phyloP scores from a whole-genome alignment of 2,329 filamentous ascomycete genomes.

The Thielaviopsis ethacetica region DNA sequence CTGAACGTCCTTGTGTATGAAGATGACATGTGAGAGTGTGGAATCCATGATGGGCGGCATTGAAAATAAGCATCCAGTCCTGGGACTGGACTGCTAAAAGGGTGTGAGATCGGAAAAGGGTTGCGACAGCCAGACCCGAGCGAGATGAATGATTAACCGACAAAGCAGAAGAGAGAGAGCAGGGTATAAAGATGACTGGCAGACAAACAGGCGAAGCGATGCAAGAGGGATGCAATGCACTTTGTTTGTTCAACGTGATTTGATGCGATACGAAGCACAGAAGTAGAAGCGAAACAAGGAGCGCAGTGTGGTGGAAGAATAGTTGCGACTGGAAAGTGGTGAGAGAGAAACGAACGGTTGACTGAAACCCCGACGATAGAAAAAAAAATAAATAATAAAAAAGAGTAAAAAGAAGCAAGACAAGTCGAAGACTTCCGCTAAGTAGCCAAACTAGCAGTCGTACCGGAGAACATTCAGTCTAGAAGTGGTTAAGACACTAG shows the following conservation, averaged over 20 bases:
- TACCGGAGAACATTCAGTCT: constrained; percentile 7
- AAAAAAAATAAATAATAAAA: no score
- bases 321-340: not conserved
- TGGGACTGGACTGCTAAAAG: constrained; percentile 35
- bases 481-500: constrained; percentile 4
- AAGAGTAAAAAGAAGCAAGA: no score
- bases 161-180: not conserved
- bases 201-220: no score
- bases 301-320: no score
- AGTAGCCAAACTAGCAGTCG: constrained; percentile 1
- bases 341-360: not conserved
- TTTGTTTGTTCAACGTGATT: no score
- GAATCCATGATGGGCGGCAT: constrained; percentile 34
- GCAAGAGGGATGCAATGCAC: no score
- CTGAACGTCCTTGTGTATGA: constrained; percentile 38
- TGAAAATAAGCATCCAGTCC: constrained; percentile 41
- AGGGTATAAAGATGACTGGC: no score
- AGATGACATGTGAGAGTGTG: constrained; percentile 41
- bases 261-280: no score
- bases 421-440: not conserved
- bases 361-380: no score
- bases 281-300: no score
- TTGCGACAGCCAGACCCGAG: constrained; percentile 1
- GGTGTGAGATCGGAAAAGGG: not conserved
- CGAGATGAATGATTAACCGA: no score